Percentiles rank a stretch among this genome's conserved stretches.
These are phyloP conservation scores for Euptelea pleiosperma DNA, from an alignment of 164 flowering plant species.

Conservation along the genomic window DNA sequence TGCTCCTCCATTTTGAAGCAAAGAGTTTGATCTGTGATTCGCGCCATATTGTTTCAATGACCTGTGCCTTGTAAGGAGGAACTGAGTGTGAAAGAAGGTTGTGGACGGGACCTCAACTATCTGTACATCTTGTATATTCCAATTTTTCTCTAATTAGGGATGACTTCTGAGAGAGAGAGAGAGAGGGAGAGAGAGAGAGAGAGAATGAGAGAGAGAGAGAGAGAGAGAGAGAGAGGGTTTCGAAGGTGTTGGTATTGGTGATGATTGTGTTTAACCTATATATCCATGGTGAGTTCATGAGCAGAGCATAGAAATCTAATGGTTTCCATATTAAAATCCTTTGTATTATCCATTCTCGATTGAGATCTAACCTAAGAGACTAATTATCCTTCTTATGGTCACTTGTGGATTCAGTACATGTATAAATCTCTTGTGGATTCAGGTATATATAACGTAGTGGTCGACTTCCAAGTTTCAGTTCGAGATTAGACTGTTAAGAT, in stretches of 20 bases:
- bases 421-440: too few species aligned
- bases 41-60: not conserved
- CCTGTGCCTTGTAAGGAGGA: not conserved
- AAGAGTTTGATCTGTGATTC: not conserved
- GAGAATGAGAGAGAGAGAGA: too few species aligned
- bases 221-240: too few species aligned
- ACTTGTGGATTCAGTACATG: too few species aligned
- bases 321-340: too few species aligned
- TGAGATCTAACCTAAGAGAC: not conserved
- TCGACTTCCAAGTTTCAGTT: too few species aligned
- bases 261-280: too few species aligned
- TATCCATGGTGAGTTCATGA: too few species aligned
- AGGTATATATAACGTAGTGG: too few species aligned
- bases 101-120: not conserved
- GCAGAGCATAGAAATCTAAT: too few species aligned
- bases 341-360: conserved; percentile 3
- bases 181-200: not conserved
- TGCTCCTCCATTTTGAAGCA: conserved; percentile 1
- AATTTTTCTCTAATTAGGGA: conserved; percentile 18
- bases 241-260: too few species aligned
- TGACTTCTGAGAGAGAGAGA: conserved; percentile 9
- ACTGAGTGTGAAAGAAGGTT: conserved; percentile 2
- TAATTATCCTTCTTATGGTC: not conserved
- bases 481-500: too few species aligned
- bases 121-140: conserved; percentile 15